Evolutionary conservation across 768 basidiomycete species (phyloP).

Genomic region (Trametes gibbosa): DNA sequence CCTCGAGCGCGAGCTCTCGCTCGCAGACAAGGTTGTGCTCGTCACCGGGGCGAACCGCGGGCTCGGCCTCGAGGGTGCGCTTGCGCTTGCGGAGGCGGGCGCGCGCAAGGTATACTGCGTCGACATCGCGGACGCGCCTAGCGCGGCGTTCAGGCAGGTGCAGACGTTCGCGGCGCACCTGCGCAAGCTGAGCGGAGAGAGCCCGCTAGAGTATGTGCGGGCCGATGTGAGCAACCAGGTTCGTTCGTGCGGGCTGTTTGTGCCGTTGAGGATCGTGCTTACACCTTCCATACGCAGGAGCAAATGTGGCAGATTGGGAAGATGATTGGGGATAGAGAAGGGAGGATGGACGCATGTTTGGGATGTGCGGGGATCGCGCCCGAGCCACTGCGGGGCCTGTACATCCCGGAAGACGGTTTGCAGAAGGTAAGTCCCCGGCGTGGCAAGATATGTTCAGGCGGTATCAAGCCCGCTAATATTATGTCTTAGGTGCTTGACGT

Average conservation of each 20-base stretch:
- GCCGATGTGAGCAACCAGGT: constrained; percentile 65
- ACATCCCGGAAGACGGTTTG: constrained; percentile 60
- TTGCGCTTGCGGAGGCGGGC: constrained; percentile 70
- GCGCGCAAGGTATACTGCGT: constrained; percentile 63
- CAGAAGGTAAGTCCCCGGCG: constrained; percentile 42
- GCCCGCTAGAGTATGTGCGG: constrained; percentile 56
- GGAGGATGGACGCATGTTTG: constrained; percentile 69
- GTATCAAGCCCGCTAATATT: too few species aligned
- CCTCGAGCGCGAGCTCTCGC: constrained; percentile 24
- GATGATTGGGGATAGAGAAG: constrained; percentile 63
- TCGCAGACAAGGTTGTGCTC: constrained; percentile 34
- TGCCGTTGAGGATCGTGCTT: neutral
- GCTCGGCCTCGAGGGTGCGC: constrained; percentile 76
- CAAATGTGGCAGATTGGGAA: constrained; percentile 48
- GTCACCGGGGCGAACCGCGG: constrained; percentile 43
- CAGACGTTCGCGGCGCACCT: constrained; percentile 37
- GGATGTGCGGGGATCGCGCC: constrained; percentile 71
- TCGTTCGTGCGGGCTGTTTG: constrained; percentile 2
- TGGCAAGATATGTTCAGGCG: too few species aligned
- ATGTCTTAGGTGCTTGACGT: constrained; percentile 52
- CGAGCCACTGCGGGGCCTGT: constrained; percentile 53
- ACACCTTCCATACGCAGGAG: constrained; percentile 6
- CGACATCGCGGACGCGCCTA: constrained; percentile 54
- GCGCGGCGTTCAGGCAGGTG: constrained; percentile 54
- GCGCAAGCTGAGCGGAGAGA: constrained; percentile 14